Conservation (phyloP, 1,284 basidiomycete genomes). For the Ustilago cynodontis region DNA sequence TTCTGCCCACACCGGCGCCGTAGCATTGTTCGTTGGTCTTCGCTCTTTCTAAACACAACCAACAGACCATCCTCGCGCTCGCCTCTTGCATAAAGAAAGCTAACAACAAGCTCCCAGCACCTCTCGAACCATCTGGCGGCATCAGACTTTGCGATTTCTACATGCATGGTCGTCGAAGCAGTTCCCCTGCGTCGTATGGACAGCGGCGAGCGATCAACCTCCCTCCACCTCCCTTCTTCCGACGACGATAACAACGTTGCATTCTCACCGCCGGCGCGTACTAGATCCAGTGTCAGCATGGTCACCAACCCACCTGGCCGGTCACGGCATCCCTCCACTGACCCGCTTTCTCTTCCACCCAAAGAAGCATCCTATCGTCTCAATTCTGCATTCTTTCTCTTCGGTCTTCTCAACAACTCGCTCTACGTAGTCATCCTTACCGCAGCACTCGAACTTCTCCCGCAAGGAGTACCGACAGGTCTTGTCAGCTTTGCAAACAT, state of each 20-base stretch:
- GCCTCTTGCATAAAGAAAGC: too few species aligned
- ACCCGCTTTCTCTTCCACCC: neutral
- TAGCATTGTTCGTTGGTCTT: too few species aligned
- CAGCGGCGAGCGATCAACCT: neutral
- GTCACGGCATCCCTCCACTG: neutral
- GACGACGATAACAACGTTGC: neutral
- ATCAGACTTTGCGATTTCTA: neutral
- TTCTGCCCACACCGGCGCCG: neutral
- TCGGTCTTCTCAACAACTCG: constrained; percentile 71
- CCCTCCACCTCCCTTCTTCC: neutral
- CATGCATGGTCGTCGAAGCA: constrained; percentile 32
- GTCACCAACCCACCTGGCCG: neutral
- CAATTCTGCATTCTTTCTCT: constrained; percentile 64
- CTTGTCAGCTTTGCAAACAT: constrained; percentile 81
- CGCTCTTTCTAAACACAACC: too few species aligned
- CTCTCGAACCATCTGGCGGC: too few species aligned
- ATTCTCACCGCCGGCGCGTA: neutral
- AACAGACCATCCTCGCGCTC: too few species aligned
- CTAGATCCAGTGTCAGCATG: neutral
- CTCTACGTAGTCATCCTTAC: constrained; percentile 93
- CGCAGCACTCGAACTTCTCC: constrained; percentile 92
- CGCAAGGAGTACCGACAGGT: constrained; percentile 76
- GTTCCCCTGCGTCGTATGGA: constrained; percentile 31
- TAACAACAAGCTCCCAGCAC: too few species aligned
- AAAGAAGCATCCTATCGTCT: constrained; percentile 36